Percentiles rank a stretch among this genome's conserved stretches.
phyloP scores from a whole-genome alignment of 306 rosid genomes.

The Cicer judaicum region DNA sequence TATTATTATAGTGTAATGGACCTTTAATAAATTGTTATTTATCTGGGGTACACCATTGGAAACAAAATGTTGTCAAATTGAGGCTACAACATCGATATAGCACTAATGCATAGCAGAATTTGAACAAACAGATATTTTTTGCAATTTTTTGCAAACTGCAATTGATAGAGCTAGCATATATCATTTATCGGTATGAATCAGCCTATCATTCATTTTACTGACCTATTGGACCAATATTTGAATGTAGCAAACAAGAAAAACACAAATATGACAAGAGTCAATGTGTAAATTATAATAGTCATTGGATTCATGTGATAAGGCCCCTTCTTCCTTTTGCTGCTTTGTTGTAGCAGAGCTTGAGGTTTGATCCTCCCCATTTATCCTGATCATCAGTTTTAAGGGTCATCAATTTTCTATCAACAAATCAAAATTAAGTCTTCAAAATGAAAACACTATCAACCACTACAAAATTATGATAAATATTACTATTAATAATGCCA shows the following conservation, averaged over 20 bases:
- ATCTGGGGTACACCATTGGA: too few relatives aligned
- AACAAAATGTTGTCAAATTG: too few relatives aligned
- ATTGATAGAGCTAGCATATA: background rate
- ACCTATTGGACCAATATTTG: constrained; percentile 61
- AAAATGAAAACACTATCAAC: background rate
- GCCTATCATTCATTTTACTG: constrained; percentile 31
- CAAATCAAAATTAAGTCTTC: constrained; percentile 22
- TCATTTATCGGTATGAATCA: background rate
- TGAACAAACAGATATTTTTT: too few relatives aligned
- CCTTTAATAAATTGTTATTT: too few relatives aligned
- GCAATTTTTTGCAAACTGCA: too few relatives aligned
- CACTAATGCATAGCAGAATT: too few relatives aligned
- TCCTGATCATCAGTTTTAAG: constrained; percentile 41
- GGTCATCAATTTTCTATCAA: constrained; percentile 29
- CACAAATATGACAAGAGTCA: constrained; percentile 50
- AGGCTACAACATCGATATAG: too few relatives aligned
- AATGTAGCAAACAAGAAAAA: constrained; percentile 50
- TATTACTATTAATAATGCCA: background rate
- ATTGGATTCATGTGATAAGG: constrained; percentile 56
- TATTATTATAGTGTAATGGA: too few relatives aligned
- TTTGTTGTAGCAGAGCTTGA: constrained; percentile 63
- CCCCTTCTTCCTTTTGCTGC: constrained; percentile 69
- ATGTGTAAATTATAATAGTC: constrained; percentile 47
- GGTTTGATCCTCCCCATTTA: constrained; percentile 70
- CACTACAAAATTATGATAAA: constrained; percentile 23